Conservation (phyloP, 331 rosid genomes). For the Quercus lobata region DNA sequence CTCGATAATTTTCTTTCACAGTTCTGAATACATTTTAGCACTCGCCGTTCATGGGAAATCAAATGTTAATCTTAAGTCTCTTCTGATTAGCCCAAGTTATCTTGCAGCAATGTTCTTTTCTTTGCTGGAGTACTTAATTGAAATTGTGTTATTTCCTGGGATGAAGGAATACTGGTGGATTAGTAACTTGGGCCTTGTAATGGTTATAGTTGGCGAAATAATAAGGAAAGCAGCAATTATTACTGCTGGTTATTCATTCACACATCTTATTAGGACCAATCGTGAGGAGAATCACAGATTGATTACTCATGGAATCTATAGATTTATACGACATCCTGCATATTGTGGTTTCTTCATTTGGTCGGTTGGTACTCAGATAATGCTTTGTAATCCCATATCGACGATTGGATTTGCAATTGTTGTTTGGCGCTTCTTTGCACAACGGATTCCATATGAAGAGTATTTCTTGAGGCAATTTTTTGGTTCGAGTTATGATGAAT, state of each 20-base stretch:
- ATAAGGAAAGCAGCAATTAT: constrained; percentile 50
- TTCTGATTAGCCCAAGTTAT: constrained; percentile 67
- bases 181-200: too few relatives aligned
- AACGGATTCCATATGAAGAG: constrained; percentile 78
- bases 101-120: constrained; percentile 70
- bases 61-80: constrained; percentile 60
- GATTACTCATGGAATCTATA: too few relatives aligned
- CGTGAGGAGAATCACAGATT: constrained; percentile 29
- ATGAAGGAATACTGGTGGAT: too few relatives aligned
- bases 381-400: constrained; percentile 26
- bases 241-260: constrained; percentile 78
- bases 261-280: constrained; percentile 62
- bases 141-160: constrained; percentile 14
- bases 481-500: constrained; percentile 48
- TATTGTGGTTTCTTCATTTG: too few relatives aligned
- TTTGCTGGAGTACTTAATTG: constrained; percentile 61
- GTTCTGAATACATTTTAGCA: constrained; percentile 30
- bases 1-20: too few relatives aligned
- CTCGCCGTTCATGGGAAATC: constrained; percentile 58
- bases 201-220: too few relatives aligned
- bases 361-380: too few relatives aligned
- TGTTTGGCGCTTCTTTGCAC: constrained; percentile 64
- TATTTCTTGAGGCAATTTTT: constrained; percentile 62
- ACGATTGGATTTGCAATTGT: constrained; percentile 55
- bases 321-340: too few relatives aligned